phyloP scores from a whole-genome alignment of 306 rosid species.

The Quercus engelmannii region DNA sequence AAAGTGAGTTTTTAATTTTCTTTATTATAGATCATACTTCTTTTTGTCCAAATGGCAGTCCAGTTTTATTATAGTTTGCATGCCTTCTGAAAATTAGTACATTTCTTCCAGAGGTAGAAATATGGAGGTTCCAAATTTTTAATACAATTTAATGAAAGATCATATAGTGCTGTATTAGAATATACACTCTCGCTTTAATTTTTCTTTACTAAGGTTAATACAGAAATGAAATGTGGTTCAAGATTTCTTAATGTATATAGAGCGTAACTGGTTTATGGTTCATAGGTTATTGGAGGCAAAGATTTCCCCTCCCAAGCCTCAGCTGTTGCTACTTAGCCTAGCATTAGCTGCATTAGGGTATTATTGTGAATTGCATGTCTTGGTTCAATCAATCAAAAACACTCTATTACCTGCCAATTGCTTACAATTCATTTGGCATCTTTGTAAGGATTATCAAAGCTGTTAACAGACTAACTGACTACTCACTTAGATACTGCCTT shows the following conservation, averaged over 20 bases:
- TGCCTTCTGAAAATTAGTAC: neutral
- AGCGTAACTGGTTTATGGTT: no score
- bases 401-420: no score
- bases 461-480: no score
- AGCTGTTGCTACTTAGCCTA: no score
- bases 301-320: no score
- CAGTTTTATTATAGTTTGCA: neutral
- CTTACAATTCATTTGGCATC: no score
- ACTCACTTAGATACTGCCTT: no score
- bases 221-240: neutral
- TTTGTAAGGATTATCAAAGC: no score
- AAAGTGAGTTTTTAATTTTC: constrained; percentile 57
- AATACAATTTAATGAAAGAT: neutral
- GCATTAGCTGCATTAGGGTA: no score
- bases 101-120: neutral
- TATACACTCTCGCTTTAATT: neutral
- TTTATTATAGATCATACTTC: neutral
- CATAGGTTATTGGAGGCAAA: no score
- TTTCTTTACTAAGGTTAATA: neutral
- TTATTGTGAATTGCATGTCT: no score
- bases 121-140: neutral
- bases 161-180: neutral
- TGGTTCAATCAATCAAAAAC: no score
- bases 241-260: neutral
- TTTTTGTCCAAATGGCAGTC: neutral